Conservation (phyloP, 1,139 yeast species). For the Blastobotrys raffinosifermentans region DNA sequence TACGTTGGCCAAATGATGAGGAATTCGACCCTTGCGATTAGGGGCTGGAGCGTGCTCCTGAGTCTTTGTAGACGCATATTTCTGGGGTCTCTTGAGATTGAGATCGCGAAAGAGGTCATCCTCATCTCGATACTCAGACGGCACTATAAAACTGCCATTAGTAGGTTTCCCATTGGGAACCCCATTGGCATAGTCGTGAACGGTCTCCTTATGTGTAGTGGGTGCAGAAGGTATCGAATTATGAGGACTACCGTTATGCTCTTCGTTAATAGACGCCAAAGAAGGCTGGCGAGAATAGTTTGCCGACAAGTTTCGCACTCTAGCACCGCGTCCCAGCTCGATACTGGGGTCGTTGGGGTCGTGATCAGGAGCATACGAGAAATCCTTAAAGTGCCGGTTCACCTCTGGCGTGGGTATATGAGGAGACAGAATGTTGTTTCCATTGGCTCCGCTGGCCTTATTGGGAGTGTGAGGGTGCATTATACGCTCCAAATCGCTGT, state of each 20-base stretch:
- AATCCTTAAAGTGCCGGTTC: slow-evolving; percentile 21
- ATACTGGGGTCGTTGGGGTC: slow-evolving; percentile 14
- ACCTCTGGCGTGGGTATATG: slow-evolving; percentile 18
- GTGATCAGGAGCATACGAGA: slow-evolving; percentile 15
- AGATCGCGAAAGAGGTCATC: slow-evolving; percentile 17
- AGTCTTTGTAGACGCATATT: not conserved
- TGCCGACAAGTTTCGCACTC: not conserved
- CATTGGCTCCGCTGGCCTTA: no score
- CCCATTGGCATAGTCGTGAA: no score
- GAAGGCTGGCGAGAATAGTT: no score
- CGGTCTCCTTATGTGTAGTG: no score
- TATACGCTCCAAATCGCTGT: no score
- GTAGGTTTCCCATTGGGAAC: no score
- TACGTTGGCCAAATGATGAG: not conserved
- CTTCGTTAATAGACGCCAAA: no score
- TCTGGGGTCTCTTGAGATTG: not conserved
- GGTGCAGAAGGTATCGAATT: no score
- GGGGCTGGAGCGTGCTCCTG: not conserved
- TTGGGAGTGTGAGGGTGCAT: no score
- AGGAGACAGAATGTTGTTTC: slow-evolving; percentile 21
- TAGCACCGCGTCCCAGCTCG: slow-evolving; percentile 16
- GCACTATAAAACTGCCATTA: slow-evolving; percentile 18
- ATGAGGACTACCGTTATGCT: no score
- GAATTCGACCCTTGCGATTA: slow-evolving; percentile 1
- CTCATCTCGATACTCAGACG: slow-evolving; percentile 23